phyloP scores from a whole-genome alignment of 1,284 basidiomycete genomes.

The Cerioporus squamosus region DNA sequence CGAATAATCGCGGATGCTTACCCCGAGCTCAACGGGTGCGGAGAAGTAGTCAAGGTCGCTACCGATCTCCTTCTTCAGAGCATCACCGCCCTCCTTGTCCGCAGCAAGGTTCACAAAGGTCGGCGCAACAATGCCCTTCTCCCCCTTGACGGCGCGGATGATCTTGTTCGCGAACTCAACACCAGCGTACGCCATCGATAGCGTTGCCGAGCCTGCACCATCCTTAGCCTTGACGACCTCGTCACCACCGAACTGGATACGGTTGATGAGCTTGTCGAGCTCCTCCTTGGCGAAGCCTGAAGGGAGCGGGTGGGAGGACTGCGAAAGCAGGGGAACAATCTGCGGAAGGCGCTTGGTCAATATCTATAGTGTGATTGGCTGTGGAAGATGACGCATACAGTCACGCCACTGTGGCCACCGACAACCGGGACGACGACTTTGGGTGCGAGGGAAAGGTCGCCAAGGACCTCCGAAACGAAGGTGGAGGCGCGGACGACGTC shows the following conservation, averaged over 20 bases:
- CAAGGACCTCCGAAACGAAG: constrained; percentile 86
- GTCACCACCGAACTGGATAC: constrained; percentile 82
- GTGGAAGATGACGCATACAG: constrained; percentile 48
- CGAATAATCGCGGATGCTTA: constrained; percentile 41
- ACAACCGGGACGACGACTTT: constrained; percentile 89
- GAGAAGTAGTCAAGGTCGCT: constrained; percentile 84
- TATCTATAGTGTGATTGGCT: constrained; percentile 9
- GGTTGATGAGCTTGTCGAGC: constrained; percentile 59
- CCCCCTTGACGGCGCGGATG: constrained; percentile 86
- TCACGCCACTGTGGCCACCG: constrained; percentile 96
- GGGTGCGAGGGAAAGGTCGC: constrained; percentile 63
- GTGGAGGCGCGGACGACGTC: constrained; percentile 98
- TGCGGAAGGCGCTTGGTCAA: constrained; percentile 31
- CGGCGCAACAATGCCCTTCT: constrained; percentile 85
- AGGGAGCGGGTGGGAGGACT: constrained; percentile 79
- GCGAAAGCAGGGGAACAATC: constrained; percentile 97
- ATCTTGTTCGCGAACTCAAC: constrained; percentile 83
- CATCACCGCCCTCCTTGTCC: constrained; percentile 73
- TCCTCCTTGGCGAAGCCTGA: constrained; percentile 53
- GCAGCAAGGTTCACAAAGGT: constrained; percentile 85
- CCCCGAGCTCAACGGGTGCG: constrained; percentile 83
- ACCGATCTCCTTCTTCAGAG: constrained; percentile 64
- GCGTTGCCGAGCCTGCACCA: constrained; percentile 76
- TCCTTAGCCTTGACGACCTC: constrained; percentile 86
- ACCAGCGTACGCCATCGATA: constrained; percentile 79